Percentiles rank a stretch among this genome's conserved stretches.
Evolutionary conservation across 306 rosid species (phyloP).

Genomic region (Trichosanthes truncata): DNA sequence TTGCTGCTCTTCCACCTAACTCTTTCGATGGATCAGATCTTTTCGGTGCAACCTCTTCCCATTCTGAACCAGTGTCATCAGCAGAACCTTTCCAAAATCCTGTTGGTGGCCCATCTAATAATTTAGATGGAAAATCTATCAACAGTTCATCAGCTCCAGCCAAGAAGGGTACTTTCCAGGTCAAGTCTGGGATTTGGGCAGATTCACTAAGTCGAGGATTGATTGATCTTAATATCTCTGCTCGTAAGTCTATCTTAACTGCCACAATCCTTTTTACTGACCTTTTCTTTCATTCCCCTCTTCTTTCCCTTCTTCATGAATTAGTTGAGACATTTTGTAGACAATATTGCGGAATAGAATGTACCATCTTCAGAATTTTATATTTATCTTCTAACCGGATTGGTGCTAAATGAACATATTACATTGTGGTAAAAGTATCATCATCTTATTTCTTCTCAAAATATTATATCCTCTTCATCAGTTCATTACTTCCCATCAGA

Average conservation of each 20-base stretch:
- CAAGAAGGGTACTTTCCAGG: conserved; percentile 61
- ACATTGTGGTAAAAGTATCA: not conserved
- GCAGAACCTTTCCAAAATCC: conserved; percentile 48
- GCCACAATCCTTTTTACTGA: not conserved
- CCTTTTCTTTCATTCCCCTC: not conserved
- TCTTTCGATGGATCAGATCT: conserved; percentile 73
- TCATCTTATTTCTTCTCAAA: not conserved
- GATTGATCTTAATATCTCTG: conserved; percentile 95
- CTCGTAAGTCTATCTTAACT: conserved; percentile 51
- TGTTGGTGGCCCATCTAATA: conserved; percentile 22
- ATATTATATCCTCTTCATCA: not conserved
- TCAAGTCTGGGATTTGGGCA: conserved; percentile 96
- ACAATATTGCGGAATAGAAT: not conserved
- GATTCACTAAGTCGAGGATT: conserved; percentile 97
- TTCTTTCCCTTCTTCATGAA: not conserved
- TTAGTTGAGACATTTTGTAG: not conserved
- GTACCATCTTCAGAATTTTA: not conserved
- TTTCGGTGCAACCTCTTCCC: conserved; percentile 66
- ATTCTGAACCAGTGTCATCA: conserved; percentile 42
- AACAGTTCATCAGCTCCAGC: conserved; percentile 30
- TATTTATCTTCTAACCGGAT: not conserved
- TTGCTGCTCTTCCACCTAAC: conserved; percentile 77
- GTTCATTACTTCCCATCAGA: not conserved
- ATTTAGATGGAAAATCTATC: conserved; percentile 29
- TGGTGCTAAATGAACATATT: not conserved